Evolutionary conservation across 2,329 filamentous ascomycete species (phyloP), one percentile per base, ranked within the genome.

Genomic region (Apiospora malaysiana): DNA sequence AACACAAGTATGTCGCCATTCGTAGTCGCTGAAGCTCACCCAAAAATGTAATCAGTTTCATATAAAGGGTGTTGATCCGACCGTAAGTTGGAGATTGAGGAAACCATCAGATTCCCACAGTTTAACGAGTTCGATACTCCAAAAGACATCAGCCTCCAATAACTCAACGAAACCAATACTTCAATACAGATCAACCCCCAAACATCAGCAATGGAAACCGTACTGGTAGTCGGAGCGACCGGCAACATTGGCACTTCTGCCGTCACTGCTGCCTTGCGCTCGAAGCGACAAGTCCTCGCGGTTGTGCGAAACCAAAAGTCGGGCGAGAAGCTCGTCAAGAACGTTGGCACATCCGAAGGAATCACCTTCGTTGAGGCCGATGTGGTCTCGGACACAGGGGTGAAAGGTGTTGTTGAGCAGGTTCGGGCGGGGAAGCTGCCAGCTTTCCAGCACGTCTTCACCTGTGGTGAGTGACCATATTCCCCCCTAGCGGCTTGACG

Each of bases 241-340:
- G 81, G 81, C 23, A 82, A 83, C 72, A 81, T 83, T 66, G 81
- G 82, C 72, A 72, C 79, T 7, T 73, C 81, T 4, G 80, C 78
- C 47, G 72, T 81, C 42, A 77, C 73, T 1, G 79, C 72, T 8
- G 77, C 80, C 1, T 70, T 82, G 37, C 72, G 71, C 10, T 76
- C 77, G 9, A 72, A 73, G 16, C 77, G 77, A 51, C 74, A 78
- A 2, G 81, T 83, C 21, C 72, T 83, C 7, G 81, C 82, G 18
- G 72, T 83, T 25, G 80, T 82, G 2, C 78, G 82, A 25, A 83
- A 78, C 72, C 74, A 81, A 63, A 74, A 68, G 2, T 79, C 78
- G 8, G 80, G 78, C 5, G 74, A 80, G 10, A 83, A 81, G 70
- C 73, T 83, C 8, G 72, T 78, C 70, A 72, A 77, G 49, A 71